Base-by-base conservation (phyloP, 2,329 filamentous ascomycete genomes). In the Paramyrothecium sp. region DNA sequence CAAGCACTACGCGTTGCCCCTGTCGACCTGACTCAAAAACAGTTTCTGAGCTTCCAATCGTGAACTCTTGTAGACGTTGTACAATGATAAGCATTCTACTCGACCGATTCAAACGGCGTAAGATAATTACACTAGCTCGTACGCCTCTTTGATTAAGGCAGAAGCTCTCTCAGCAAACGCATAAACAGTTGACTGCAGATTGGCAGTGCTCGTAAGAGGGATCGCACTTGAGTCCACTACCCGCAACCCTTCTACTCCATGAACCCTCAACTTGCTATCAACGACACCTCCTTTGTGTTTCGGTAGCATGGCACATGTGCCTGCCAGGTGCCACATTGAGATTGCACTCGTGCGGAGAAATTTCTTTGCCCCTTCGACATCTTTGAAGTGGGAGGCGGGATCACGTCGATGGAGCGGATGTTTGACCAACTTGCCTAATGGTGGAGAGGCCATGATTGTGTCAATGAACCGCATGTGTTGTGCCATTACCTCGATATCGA, bases 401-500 rank as follows among this genome's bases (percentile, higher is more conserved):
- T 44, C 38, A 3, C 38, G 38, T 19, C 38, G 38, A 7, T 12
- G 38, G 13, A 44, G n/a, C 13, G 38, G 38, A 7, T 44, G 38
- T 19, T 44, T 44, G 38, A 44, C 38, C 38, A 44, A 19, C 38
- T 44, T 44, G 38, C 7, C n/a, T 12, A 44, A 19, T 44, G 38
- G 38, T 7, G 38, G 38, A 17, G 38, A 44, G 11, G 66, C 61
- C n/a, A 72, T 51, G 34, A 56, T 26, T n/a, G 57, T 58, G 57
- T 69, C 75, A 48, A 79, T 72, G 57, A 79, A 75, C 46, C 75
- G 76, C 7, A 78, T 71, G 20, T 71, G 74, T 23, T 73, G 70
- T 1, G 71, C 74, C 22, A 84, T 76, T 11, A 73, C 78, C 69
- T 86, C 83, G 51, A 87, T 65, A 63, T 87, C 85, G 38, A 84